These are phyloP conservation scores for Linum tenue DNA, from an alignment of 345 rosid species.

Conservation along the genomic window DNA sequence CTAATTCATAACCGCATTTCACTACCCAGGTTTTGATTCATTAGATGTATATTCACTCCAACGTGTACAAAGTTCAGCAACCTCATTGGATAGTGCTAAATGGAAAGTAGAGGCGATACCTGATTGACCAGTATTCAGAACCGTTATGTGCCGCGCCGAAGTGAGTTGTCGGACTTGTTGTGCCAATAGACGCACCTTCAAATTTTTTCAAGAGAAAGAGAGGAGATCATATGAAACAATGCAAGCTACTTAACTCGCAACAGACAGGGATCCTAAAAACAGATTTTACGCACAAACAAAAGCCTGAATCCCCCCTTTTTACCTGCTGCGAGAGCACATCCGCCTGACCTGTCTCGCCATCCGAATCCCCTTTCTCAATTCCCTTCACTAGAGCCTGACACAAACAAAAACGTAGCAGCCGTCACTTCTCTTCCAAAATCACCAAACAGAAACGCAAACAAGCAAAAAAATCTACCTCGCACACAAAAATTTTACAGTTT, in stretches of 20 bases:
- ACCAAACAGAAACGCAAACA: too few relatives aligned
- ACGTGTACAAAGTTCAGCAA: neutral
- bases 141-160: conserved; percentile 62
- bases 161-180: conserved; percentile 59
- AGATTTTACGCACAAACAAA: neutral
- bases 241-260: neutral
- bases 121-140: conserved; percentile 56
- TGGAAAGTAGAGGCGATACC: conserved; percentile 9
- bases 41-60: neutral
- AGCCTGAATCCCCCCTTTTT: conserved; percentile 9
- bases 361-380: conserved; percentile 46
- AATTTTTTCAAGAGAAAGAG: neutral
- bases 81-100: neutral
- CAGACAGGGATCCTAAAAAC: neutral
- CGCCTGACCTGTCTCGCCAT: conserved; percentile 45
- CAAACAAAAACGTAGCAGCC: neutral
- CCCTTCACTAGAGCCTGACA: conserved; percentile 50
- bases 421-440: neutral
- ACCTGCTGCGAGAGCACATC: conserved; percentile 74
- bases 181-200: conserved; percentile 55
- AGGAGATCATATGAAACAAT: neutral
- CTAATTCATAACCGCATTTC: neutral
- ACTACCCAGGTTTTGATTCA: neutral
- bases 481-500: too few relatives aligned
- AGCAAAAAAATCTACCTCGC: neutral